Conservation (phyloP, 2,329 filamentous ascomycete genomes). For the Botrytis hyacinthi region DNA sequence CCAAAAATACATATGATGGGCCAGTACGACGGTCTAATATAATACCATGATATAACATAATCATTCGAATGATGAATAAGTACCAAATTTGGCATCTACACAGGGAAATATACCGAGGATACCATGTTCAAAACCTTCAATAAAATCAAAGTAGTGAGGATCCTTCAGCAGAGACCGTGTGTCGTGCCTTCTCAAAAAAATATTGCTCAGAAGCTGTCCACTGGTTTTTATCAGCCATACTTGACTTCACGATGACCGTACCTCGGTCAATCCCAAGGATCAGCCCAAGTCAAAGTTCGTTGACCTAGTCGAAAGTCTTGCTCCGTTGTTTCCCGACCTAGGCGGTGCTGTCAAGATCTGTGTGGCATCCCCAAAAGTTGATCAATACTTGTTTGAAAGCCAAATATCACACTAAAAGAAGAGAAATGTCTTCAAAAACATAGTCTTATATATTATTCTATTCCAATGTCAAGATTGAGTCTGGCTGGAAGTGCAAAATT, state of each 20-base stretch:
- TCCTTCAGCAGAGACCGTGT: background rate
- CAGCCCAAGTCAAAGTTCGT: background rate
- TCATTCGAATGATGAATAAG: background rate
- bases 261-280: background rate
- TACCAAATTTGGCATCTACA: background rate
- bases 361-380: background rate
- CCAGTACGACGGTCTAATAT: background rate
- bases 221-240: background rate
- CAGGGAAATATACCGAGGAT: background rate
- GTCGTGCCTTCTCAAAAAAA: background rate
- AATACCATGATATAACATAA: background rate
- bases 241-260: background rate
- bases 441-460: background rate
- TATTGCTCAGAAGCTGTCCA: background rate
- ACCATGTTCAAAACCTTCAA: background rate
- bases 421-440: background rate
- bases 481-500: background rate
- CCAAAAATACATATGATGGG: background rate
- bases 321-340: background rate
- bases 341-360: background rate
- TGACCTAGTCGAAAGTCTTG: background rate
- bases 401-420: background rate
- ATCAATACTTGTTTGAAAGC: background rate
- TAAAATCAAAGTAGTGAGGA: background rate
- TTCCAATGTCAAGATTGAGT: background rate